Percentiles rank a stretch among this genome's conserved stretches.
These are phyloP conservation scores for Globisporangium polare DNA, from an alignment of 352 stramenopile genomes.

Conservation along the genomic window DNA sequence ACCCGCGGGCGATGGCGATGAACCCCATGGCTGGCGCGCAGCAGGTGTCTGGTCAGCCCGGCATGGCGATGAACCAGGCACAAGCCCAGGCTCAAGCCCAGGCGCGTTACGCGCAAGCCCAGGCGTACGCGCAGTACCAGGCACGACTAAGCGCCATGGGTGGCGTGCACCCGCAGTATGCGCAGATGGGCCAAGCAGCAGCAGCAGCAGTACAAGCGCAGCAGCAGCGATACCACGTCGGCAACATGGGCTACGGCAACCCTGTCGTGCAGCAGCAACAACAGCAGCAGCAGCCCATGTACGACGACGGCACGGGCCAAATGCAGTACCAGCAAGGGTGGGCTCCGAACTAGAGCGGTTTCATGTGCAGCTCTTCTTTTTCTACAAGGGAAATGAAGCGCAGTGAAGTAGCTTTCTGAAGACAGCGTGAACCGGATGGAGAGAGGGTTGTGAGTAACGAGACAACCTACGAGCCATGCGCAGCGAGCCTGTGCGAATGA, in stretches of 20 bases:
- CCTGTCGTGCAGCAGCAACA: slow-evolving; percentile 14
- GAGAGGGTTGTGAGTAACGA: neutral
- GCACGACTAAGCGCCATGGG: slow-evolving; percentile 59
- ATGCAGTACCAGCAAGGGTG: slow-evolving; percentile 13
- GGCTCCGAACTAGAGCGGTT: slow-evolving; percentile 8
- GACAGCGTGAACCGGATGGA: too few relatives aligned
- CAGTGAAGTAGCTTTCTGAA: too few relatives aligned
- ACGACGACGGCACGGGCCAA: slow-evolving; percentile 20
- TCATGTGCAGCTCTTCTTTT: neutral
- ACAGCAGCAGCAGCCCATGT: slow-evolving; percentile 21
- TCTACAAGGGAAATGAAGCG: too few relatives aligned
- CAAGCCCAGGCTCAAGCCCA: slow-evolving; percentile 25
- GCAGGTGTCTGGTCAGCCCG: slow-evolving; percentile 13
- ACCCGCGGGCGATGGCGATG: slow-evolving; percentile 21
- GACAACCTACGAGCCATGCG: neutral
- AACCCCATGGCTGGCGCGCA: slow-evolving; percentile 22
- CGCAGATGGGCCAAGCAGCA: slow-evolving; percentile 26
- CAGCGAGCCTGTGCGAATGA: too few relatives aligned
- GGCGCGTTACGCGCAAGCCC: slow-evolving; percentile 33
- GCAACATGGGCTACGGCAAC: slow-evolving; percentile 33
- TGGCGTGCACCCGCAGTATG: slow-evolving; percentile 23
- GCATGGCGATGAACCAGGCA: slow-evolving; percentile 27
- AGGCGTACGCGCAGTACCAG: slow-evolving; percentile 58
- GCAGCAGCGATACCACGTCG: slow-evolving; percentile 25
- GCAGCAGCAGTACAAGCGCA: slow-evolving; percentile 24